These are phyloP conservation scores for Pseudopyricularia javanii DNA, from an alignment of 2,329 filamentous ascomycete species.

Conservation along the genomic window DNA sequence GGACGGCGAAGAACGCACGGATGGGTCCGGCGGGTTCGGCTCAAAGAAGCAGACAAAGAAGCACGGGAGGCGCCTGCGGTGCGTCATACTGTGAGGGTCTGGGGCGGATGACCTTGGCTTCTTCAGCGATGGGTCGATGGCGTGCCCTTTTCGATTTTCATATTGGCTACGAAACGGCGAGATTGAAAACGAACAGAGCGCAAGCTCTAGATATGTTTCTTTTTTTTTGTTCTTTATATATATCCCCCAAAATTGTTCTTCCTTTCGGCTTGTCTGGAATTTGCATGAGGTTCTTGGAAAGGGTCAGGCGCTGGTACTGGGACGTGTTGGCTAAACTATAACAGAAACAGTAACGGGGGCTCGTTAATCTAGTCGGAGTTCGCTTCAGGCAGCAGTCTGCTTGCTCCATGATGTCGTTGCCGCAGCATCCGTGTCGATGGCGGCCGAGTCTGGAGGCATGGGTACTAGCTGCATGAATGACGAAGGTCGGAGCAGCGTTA, in stretches of 20 bases:
- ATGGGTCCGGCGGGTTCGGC: conserved; percentile 18
- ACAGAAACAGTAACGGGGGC: no score
- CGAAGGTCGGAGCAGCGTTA: no score
- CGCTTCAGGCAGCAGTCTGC: no score
- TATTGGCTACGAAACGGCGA: neutral
- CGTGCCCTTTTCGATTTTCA: neutral
- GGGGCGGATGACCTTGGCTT: neutral
- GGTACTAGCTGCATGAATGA: no score
- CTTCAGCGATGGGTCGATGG: neutral
- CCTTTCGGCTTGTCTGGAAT: neutral
- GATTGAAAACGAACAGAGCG: neutral
- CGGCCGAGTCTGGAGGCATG: no score
- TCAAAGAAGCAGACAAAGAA: conserved; percentile 18
- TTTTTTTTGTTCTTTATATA: neutral
- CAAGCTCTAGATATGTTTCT: neutral
- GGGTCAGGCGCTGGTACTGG: neutral
- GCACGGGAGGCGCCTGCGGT: conserved; percentile 21
- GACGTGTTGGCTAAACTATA: neutral
- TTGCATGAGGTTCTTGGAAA: neutral
- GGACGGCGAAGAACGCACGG: conserved; percentile 25
- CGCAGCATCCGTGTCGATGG: no score
- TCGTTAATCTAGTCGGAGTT: no score
- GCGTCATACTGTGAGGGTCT: conserved; percentile 28
- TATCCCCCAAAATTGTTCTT: neutral
- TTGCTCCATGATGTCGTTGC: no score